These are phyloP conservation scores for Spiraea crenata DNA, from an alignment of 331 rosid species.

Conservation along the genomic window DNA sequence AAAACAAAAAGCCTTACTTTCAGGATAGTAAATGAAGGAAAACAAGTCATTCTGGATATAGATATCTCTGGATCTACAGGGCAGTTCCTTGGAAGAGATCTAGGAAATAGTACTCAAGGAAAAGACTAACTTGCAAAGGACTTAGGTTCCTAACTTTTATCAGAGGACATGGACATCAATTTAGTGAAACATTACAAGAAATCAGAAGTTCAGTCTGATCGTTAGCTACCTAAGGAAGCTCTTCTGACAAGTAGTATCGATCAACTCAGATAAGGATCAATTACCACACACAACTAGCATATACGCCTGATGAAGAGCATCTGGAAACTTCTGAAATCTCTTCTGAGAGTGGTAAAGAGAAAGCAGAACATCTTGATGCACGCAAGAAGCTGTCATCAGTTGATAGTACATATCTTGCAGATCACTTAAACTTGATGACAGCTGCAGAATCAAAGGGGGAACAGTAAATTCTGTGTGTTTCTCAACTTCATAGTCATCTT, in stretches of 20 bases:
- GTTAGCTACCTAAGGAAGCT: constrained; percentile 39
- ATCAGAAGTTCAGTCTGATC: constrained; percentile 46
- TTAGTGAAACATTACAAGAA: constrained; percentile 37
- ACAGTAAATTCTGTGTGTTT: constrained; percentile 33
- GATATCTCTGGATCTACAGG: constrained; percentile 54
- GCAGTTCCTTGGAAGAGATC: constrained; percentile 68
- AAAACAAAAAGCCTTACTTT: constrained; percentile 59
- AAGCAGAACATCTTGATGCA: constrained; percentile 31
- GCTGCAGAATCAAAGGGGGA: constrained; percentile 31
- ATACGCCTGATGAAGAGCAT: constrained; percentile 36
- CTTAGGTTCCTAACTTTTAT: constrained; percentile 88
- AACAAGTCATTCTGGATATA: constrained; percentile 61
- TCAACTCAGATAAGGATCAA: constrained; percentile 36
- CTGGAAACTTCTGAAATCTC: constrained; percentile 35
- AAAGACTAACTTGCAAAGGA: constrained; percentile 82
- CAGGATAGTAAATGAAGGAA: constrained; percentile 61
- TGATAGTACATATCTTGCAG: constrained; percentile 36
- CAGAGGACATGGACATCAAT: constrained; percentile 76
- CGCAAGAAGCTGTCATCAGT: constrained; percentile 30
- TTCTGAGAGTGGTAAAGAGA: constrained; percentile 42
- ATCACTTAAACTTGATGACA: constrained; percentile 32
- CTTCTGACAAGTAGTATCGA: constrained; percentile 27
- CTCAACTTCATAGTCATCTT: not conserved
- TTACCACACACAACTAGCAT: constrained; percentile 12
- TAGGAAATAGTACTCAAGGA: constrained; percentile 49